A percentile compares a stretch with the other conserved stretches of the same genome.
These are phyloP conservation scores for Penicillium psychrosexuale DNA, from an alignment of 2,329 filamentous ascomycete genomes.

Conservation along the genomic window DNA sequence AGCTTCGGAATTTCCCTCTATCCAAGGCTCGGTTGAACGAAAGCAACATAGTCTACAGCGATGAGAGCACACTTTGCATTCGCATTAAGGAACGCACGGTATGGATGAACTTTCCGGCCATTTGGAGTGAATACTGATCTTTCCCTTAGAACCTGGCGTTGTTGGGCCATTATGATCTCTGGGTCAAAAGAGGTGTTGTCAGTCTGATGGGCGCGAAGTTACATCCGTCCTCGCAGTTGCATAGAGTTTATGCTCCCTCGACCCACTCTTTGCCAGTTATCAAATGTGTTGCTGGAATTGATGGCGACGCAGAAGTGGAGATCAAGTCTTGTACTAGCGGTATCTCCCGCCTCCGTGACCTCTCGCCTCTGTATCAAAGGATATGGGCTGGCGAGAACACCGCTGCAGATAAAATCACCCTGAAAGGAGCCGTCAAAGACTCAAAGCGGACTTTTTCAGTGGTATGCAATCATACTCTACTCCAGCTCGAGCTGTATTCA, in stretches of 20 bases:
- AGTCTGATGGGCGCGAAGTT: slow-evolving; percentile 59
- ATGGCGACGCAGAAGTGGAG: slow-evolving; percentile 48
- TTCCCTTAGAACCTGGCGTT: slow-evolving; percentile 40
- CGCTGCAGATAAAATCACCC: slow-evolving; percentile 31
- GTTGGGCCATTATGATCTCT: slow-evolving; percentile 57
- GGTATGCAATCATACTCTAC: slow-evolving; percentile 27
- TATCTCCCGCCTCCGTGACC: slow-evolving; percentile 43
- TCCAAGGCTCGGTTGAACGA: slow-evolving; percentile 40
- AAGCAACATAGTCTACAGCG: slow-evolving; percentile 38
- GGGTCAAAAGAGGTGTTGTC: slow-evolving; percentile 55
- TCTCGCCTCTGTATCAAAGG: slow-evolving; percentile 53
- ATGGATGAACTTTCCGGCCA: slow-evolving; percentile 7
- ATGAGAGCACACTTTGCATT: slow-evolving; percentile 38
- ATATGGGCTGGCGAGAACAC: slow-evolving; percentile 49
- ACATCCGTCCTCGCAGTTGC: slow-evolving; percentile 41
- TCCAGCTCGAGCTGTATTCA: background rate
- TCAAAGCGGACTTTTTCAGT: slow-evolving; percentile 40
- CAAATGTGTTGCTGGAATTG: slow-evolving; percentile 41
- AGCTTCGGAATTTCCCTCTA: slow-evolving; percentile 39
- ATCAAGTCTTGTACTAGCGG: slow-evolving; percentile 48
- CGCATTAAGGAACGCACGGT: slow-evolving; percentile 42
- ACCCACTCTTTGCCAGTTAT: slow-evolving; percentile 58
- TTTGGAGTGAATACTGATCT: slow-evolving; percentile 16
- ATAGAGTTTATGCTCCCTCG: slow-evolving; percentile 54
- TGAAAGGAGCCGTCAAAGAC: slow-evolving; percentile 27